Percentiles rank a stretch among this genome's conserved stretches.
Evolutionary conservation across 2,329 filamentous ascomycete species (phyloP).

Genomic region (Claviceps lovelessii): DNA sequence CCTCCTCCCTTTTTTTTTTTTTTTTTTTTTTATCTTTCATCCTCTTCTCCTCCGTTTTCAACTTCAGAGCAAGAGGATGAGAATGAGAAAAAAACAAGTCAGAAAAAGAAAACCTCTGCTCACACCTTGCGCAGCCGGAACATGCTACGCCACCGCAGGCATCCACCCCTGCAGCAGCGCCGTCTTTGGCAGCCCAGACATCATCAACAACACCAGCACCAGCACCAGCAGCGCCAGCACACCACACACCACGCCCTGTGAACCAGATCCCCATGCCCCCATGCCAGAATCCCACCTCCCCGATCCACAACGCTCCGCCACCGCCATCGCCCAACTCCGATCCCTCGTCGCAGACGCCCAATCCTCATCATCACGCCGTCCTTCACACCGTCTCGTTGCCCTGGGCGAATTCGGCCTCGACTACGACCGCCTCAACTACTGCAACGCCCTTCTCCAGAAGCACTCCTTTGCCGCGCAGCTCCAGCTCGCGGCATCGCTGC

Average conservation of each 20-base stretch:
- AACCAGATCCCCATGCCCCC: constrained; percentile 34
- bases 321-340: constrained; percentile 46
- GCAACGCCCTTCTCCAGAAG: constrained; percentile 62
- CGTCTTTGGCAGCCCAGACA: constrained; percentile 50
- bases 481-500: constrained; percentile 52
- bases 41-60: too few species aligned
- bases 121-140: constrained; percentile 41
- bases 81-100: too few species aligned
- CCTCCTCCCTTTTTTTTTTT: not conserved
- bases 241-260: constrained; percentile 32
- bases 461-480: constrained; percentile 78
- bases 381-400: constrained; percentile 42
- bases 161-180: constrained; percentile 84
- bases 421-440: constrained; percentile 81
- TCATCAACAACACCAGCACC: constrained; percentile 29
- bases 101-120: not conserved
- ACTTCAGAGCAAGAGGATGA: too few species aligned
- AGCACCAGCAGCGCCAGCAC: constrained; percentile 13
- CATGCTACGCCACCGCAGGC: constrained; percentile 80
- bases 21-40: too few species aligned
- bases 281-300: constrained; percentile 34
- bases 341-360: constrained; percentile 48
- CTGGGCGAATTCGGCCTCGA: constrained; percentile 95
- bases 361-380: constrained; percentile 18
- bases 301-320: constrained; percentile 28